Base-by-base conservation (phyloP, 2,329 filamentous ascomycete genomes). In the Paracoccidioides brasiliensis region DNA sequence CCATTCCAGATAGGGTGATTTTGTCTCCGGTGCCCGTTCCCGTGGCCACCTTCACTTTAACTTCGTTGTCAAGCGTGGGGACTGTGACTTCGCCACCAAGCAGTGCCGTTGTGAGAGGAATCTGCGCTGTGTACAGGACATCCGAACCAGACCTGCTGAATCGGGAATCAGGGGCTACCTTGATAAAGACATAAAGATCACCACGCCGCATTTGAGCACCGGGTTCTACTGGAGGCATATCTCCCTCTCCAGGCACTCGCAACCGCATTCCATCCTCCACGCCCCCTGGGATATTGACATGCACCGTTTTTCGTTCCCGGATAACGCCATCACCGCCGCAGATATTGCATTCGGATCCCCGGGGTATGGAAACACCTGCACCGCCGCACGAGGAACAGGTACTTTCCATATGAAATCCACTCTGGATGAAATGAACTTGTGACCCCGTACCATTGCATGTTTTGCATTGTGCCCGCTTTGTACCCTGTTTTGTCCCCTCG, bases 211-310 rank as follows among this genome's bases (percentile, higher is more conserved):
- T 81, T 58, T 80, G 80, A 8, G 78, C 75, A 57, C 82, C 80
- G 33, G 83, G 76, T 46, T 83, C 80, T 37, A 81, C 78, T 14
- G 81, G 76, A 28, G 93, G 86, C 14, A 88, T 85, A 66, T 98
- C 91, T 61, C 93, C 93, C 66, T 94, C 90, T 32, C 87, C 87
- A 57, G 84, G 82, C 33, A 98, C 81, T 53, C 88, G 81, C 64
- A 98, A 74, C 56, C 89, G 82, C 91, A 97, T 97, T 55, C 91
- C 90, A 69, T 98, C 91, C 69, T 97, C 93, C 37, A 98, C 90
- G 60, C 93, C 93, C 28, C 87, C 90, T 1, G 93, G 93, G 48
- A 98, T 96, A 64, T 97, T 90, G 45, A 98, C 80, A 33, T 81
- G 86, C 52, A 98, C 83, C 0, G 86, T 88, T 74, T 88, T 89